Conservation (phyloP, 2,329 filamentous ascomycete genomes). For the Ophioceras dolichostomum region DNA sequence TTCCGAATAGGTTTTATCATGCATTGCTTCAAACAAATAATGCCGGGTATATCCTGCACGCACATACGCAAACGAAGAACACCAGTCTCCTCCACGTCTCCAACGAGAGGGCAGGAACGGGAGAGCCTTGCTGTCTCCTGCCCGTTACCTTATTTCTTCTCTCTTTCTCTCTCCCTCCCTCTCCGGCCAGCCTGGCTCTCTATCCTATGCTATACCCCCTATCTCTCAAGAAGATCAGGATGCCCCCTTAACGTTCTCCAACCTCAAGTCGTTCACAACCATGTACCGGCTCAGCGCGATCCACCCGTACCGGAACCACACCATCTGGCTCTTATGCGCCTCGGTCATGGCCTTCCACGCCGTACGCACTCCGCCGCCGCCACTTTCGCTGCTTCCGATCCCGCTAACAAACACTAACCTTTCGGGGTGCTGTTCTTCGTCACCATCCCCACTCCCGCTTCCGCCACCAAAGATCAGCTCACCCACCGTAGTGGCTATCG, state of each 20-base stretch:
- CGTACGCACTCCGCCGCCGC: constrained; percentile 34
- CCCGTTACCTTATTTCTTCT: too few species aligned
- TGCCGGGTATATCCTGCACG: background rate
- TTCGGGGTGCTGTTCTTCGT: constrained; percentile 38
- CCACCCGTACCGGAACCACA: constrained; percentile 97
- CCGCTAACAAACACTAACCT: constrained; percentile 51
- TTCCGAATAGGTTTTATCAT: too few species aligned
- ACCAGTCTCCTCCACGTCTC: too few species aligned
- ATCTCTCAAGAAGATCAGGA: too few species aligned
- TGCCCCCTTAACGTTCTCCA: constrained; percentile 25
- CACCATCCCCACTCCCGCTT: constrained; percentile 23
- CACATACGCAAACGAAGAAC: background rate
- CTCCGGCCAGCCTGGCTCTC: too few species aligned
- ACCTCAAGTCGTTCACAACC: constrained; percentile 77
- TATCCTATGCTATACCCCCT: too few species aligned
- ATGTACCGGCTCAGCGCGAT: constrained; percentile 87
- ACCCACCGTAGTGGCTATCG: constrained; percentile 50
- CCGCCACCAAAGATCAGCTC: constrained; percentile 23
- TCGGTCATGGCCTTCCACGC: constrained; percentile 81
- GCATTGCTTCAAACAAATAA: too few species aligned
- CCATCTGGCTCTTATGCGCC: constrained; percentile 92
- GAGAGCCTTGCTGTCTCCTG: too few species aligned
- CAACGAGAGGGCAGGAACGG: too few species aligned
- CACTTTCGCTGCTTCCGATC: constrained; percentile 32
- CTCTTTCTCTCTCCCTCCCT: too few species aligned